Evolutionary conservation across 2,329 filamentous ascomycete genomes (phyloP), one percentile per base, ranked within the genome.

Genomic region (Trichoderma sp.): DNA sequence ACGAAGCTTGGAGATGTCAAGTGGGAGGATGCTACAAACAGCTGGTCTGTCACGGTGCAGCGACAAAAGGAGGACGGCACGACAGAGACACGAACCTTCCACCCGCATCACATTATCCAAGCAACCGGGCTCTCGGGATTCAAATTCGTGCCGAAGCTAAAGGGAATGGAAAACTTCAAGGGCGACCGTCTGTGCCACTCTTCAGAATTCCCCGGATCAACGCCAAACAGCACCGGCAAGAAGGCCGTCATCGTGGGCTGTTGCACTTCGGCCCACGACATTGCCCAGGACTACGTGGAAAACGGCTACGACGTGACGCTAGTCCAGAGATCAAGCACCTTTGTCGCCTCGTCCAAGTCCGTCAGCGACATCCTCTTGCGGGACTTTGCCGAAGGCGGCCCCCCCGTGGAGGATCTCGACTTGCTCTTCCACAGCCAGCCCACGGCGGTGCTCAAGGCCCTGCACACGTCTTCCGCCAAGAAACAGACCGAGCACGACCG

Each of bases 251-350:
- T 93, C 0, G 82, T 92, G 0, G 90, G 90, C 1, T 88, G 86
- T 1, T 90, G 89, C 76, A 92, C 91, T 77, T 90, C 88, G 0
- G 88, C 83, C 6, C 88, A 91, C 72, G 90, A 92, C 71, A 91
- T 91, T 67, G 86, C 88, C 0, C 89, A 91, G 68, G 88, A 91
- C 71, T 91, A 85, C 73, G 83, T 86, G 43, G 89, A 91, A 72
- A 87, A 88, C 60, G 90, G 90, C 0, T 89, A 89, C 70, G 81
- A 87, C 3, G 86, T 91, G 1, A 92, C 90, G 0, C 89, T 93
- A 77, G 83, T 93, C 0, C 91, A 93, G 77, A 85, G 90, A 4
- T 88, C 86, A 0, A 86, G 84, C 8, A 92, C 91, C 0, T 87
- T 85, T 66, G 88, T 93, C 3, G 81, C 91, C 0, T 86, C 87